Conservation (phyloP, 1,284 basidiomycete species). For the Lentinula novae-zelandiae region DNA sequence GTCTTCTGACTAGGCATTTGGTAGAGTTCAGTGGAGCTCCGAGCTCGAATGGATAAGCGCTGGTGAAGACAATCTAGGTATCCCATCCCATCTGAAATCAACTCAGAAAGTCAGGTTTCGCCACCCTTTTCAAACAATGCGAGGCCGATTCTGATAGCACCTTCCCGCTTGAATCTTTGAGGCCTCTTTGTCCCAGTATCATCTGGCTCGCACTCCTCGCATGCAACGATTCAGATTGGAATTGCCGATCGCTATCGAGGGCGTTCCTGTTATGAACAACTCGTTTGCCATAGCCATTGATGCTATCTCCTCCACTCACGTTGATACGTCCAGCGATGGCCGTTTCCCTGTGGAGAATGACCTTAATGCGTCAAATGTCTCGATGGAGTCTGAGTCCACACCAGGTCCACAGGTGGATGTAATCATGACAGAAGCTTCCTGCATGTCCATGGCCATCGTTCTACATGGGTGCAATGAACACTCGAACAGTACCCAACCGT, state of each 20-base stretch:
- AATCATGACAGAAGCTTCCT: background rate
- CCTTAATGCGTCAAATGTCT: background rate
- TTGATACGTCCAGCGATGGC: background rate
- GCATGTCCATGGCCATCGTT: background rate
- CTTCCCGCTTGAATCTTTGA: background rate
- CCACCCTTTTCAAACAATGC: background rate
- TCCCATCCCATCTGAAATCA: background rate
- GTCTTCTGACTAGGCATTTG: background rate
- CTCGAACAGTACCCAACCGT: background rate
- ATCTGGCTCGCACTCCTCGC: constrained; percentile 16
- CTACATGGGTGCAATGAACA: background rate
- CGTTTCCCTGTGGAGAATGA: background rate
- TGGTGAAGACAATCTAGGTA: constrained; percentile 5
- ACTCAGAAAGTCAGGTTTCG: background rate
- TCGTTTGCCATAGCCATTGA: background rate
- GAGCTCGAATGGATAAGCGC: constrained; percentile 7
- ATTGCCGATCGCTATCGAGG: background rate
- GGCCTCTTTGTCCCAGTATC: constrained; percentile 17
- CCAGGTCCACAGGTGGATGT: background rate
- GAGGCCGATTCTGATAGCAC: background rate
- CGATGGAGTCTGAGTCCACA: background rate
- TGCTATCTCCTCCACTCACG: no score
- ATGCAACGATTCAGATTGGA: constrained; percentile 17
- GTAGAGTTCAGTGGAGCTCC: constrained; percentile 3
- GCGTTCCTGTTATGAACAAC: background rate